Conservation (phyloP, 2,329 filamentous ascomycete genomes). For the Fusarium piperis region DNA sequence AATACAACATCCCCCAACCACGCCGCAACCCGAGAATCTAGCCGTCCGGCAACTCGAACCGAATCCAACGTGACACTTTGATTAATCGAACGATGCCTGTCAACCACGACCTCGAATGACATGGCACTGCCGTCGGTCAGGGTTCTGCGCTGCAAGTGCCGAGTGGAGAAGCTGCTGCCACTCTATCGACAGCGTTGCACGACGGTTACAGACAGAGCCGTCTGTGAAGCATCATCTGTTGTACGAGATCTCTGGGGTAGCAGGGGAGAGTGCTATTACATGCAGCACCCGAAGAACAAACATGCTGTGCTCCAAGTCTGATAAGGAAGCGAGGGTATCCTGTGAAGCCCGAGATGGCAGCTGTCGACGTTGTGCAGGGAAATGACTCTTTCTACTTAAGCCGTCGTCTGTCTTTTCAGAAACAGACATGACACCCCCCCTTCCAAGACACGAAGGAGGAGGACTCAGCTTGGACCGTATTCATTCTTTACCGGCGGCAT, state of each 20-base stretch:
- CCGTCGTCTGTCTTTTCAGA: not conserved
- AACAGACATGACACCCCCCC: not conserved
- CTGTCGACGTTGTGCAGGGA: constrained; percentile 14
- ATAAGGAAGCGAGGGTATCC: constrained; percentile 18
- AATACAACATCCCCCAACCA: not conserved
- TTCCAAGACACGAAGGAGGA: constrained; percentile 11
- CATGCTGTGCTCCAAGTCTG: constrained; percentile 20
- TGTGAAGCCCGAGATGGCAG: constrained; percentile 13
- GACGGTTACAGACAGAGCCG: constrained; percentile 23
- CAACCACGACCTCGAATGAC: not conserved
- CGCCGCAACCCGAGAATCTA: not conserved
- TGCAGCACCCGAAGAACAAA: constrained; percentile 26
- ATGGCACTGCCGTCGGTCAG: constrained; percentile 10
- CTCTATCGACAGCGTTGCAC: constrained; percentile 20
- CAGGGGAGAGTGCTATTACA: constrained; percentile 11
- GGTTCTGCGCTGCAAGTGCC: constrained; percentile 16
- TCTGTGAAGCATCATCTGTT: constrained; percentile 13
- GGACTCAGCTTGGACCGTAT: constrained; percentile 13
- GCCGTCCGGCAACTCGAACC: constrained; percentile 30
- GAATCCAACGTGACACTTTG: constrained; percentile 24
- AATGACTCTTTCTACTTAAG: constrained; percentile 29
- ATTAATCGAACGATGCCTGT: constrained; percentile 3
- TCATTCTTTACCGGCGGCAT: constrained; percentile 27
- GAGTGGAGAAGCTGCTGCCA: constrained; percentile 6
- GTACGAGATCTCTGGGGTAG: constrained; percentile 9